A percentile compares a stretch with the other conserved stretches of the same genome.
These are phyloP conservation scores for Cylindrodendrum hubeiense DNA, from an alignment of 2,329 filamentous ascomycete genomes.

Conservation along the genomic window DNA sequence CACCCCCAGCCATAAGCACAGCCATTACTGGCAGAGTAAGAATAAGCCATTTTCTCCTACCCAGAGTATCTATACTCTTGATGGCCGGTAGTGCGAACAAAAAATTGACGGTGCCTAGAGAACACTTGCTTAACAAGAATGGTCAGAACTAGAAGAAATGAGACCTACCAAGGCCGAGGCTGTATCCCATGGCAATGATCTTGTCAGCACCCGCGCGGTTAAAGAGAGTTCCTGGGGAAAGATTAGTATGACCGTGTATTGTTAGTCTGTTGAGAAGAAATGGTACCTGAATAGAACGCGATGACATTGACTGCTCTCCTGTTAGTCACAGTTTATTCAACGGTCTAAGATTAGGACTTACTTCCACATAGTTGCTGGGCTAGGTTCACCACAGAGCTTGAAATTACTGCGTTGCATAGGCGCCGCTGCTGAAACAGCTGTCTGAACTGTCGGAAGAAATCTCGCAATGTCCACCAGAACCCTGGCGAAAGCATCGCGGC, in stretches of 20 bases:
- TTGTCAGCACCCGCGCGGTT: slow-evolving; percentile 37
- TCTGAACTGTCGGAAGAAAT: slow-evolving; percentile 44
- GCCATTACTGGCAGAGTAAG: slow-evolving; percentile 58
- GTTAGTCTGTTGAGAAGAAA: slow-evolving; percentile 18
- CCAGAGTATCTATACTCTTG: slow-evolving; percentile 49
- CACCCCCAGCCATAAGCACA: slow-evolving; percentile 54
- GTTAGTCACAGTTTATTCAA: neutral
- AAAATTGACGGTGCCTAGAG: slow-evolving; percentile 54
- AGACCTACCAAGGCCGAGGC: slow-evolving; percentile 28
- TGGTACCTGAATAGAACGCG: slow-evolving; percentile 31
- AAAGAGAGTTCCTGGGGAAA: slow-evolving; percentile 37
- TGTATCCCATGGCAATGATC: slow-evolving; percentile 44
- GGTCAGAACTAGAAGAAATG: neutral
- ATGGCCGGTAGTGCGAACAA: slow-evolving; percentile 55
- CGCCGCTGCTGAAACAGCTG: slow-evolving; percentile 46
- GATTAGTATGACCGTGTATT: slow-evolving; percentile 4
- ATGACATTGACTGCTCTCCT: slow-evolving; percentile 2
- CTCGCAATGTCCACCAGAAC: slow-evolving; percentile 44
- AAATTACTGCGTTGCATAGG: slow-evolving; percentile 48
- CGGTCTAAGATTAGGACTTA: slow-evolving; percentile 16
- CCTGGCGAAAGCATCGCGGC: slow-evolving; percentile 41
- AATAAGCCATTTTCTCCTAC: slow-evolving; percentile 57
- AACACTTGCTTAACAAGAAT: neutral
- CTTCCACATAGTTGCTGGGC: slow-evolving; percentile 51
- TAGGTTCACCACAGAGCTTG: slow-evolving; percentile 47